Conservation (phyloP, 345 rosid species). For the Trapa bicornis region DNA sequence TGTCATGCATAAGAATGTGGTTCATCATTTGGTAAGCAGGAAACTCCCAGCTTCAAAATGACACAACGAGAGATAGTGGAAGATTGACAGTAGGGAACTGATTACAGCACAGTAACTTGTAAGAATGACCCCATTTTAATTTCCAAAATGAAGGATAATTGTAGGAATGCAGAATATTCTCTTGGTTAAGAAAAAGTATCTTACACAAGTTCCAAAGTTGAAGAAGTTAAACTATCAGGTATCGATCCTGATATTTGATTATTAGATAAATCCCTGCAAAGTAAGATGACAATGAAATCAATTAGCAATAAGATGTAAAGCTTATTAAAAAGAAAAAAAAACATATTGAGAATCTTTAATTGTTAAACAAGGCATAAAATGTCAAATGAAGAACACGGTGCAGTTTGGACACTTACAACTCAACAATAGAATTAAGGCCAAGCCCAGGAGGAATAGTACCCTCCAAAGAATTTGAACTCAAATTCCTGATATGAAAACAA, state of each 20-base stretch:
- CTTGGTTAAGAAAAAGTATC: slow-evolving; percentile 11
- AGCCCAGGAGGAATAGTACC: slow-evolving; percentile 65
- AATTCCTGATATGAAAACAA: slow-evolving; percentile 37
- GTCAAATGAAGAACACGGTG: background rate
- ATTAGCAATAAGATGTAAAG: background rate
- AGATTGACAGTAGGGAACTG: background rate
- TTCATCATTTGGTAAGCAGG: background rate
- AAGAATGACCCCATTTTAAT: too few species aligned
- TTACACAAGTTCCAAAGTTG: slow-evolving; percentile 72
- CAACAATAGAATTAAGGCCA: slow-evolving; percentile 59
- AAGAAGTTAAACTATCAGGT: slow-evolving; percentile 63
- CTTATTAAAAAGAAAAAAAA: background rate
- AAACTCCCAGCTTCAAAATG: background rate
- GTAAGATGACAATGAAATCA: background rate
- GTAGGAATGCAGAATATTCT: background rate
- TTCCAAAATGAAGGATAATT: background rate
- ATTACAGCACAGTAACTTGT: background rate
- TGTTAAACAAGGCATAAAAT: background rate
- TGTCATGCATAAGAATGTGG: background rate
- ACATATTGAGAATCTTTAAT: background rate
- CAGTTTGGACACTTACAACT: slow-evolving; percentile 44
- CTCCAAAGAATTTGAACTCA: slow-evolving; percentile 65
- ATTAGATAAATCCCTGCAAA: slow-evolving; percentile 69
- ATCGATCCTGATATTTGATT: slow-evolving; percentile 73
- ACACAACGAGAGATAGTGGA: background rate